Base-by-base conservation (phyloP, 164 flowering plant species). In the Kingdonia uniflora region DNA sequence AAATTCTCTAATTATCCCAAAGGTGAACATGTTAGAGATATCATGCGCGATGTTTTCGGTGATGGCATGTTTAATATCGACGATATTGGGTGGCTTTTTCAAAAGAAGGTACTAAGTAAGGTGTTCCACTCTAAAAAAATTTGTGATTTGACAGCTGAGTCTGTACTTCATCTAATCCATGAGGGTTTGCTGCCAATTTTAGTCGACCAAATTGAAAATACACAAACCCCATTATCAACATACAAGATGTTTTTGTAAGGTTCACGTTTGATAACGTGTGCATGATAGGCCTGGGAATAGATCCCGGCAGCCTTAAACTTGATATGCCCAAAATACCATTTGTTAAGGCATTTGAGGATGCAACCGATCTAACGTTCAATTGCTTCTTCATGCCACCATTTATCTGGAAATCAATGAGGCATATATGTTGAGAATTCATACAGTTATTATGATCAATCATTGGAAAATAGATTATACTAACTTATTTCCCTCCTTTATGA, bases 251-350 rank as follows among this genome's bases (percentile, higher is more conserved):
- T 13, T 76, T 91, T 0, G 48, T 87, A n/a, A 56, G 98, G 56
- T 54, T 91, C 5, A 87, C 98, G 0, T 91, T 91, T 52, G 98
- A 91, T 54, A 91, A 91, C 49, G 85, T 91, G 1, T 91, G 98
- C 71, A 87, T 87, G 90, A 77, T 91, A 2, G 98, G 96, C 0
- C 84, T 91, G 33, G 96, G 96, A 3, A 88, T 76, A 6, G 98
- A 91, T 59, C 98, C 95, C 0, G 96, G 96, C 1, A 85, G 96
- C 58, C 65, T 91, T 1, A 33, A 66, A 1, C 78, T 65, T 0
- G 84, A 78, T 1, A 57, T 81, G 41, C 97, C 97, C 1, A 68
- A 63, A 16, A 81, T 91, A 2, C 92, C 97, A 2, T 91, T 87
- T 49, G 95, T 96, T 10, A 50, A 42, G 16, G 86, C 95, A 4